Base-by-base conservation (phyloP, 495 filamentous ascomycete genomes). In the Neurospora sp. region DNA sequence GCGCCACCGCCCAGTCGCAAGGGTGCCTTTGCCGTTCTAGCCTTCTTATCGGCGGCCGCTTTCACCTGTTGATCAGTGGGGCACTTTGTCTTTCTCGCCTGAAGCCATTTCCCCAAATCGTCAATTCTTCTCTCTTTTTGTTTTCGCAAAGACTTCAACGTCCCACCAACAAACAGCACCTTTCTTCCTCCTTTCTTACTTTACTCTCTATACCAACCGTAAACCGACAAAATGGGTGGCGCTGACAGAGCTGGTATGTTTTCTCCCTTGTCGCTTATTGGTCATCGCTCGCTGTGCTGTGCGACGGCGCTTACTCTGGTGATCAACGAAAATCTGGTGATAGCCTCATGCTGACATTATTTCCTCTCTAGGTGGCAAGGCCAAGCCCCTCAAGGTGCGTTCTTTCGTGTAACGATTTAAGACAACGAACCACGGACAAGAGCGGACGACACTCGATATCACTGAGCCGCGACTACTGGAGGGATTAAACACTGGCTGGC, bases 371-470 rank as follows among this genome's bases (percentile, higher is more conserved):
- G 92, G 92, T 82, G 92, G 92, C 85, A 94, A 94, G 85, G 89
- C 87, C 76, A 94, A 94, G 88, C 92, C 92, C 74, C 86, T 94
- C 78, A 94, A 94, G 88, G 79, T 81, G 41, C 76, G 78, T 70
- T 66, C 14, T 35, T 61, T 31, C 5, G 7, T 66, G 53, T 35
- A 18, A 14, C 6, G 27, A 66, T 31, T 22, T 0, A 66, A 9
- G 14, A 35, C 11, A 2, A n/a, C 5, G 4, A n/a, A 71, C 31
- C 18, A 68, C 41, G 48, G 27, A 18, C 16, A 5, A 66, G 5
- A 35, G 14, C 53, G 53, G 31, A 39, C 68, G 12, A 40, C 2
- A 12, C 37, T 69, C 38, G n/a, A 72, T 70, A 46, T n/a, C 5
- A 27, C 27, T 20, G 20, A 27, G 16, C 41, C 3, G 27, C 37